Evolutionary conservation across 306 rosid species (phyloP).

Genomic region (Argentina anserina): DNA sequence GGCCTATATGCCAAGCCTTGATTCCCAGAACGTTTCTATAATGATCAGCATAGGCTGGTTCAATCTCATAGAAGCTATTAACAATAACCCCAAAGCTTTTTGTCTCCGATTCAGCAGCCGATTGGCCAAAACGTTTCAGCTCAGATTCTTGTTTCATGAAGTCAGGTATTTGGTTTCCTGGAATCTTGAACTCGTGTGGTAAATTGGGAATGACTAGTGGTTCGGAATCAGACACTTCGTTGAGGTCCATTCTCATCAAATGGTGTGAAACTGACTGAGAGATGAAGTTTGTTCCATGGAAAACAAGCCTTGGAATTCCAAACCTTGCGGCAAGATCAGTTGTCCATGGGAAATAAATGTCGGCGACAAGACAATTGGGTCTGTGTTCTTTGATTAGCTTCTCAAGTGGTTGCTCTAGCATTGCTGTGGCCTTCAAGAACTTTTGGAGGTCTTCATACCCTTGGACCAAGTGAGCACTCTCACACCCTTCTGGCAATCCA

Average conservation of each 20-base stretch:
- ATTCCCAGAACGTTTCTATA: slow-evolving; percentile 20
- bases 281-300: slow-evolving; percentile 31
- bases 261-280: slow-evolving; percentile 8
- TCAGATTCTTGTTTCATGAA: slow-evolving; percentile 3
- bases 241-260: slow-evolving; percentile 1
- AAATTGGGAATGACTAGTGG: not conserved
- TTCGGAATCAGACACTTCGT: not conserved
- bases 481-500: slow-evolving; percentile 5
- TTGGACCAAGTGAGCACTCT: not conserved
- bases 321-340: slow-evolving; percentile 25
- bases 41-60: slow-evolving; percentile 27
- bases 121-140: not conserved
- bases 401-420: slow-evolving; percentile 13
- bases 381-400: slow-evolving; percentile 14
- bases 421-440: slow-evolving; percentile 5
- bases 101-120: not conserved
- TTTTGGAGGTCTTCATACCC: not conserved
- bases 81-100: slow-evolving; percentile 24
- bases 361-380: slow-evolving; percentile 34
- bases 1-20: slow-evolving; percentile 33
- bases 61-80: slow-evolving; percentile 35
- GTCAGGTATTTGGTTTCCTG: not conserved
- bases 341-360: slow-evolving; percentile 30
- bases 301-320: slow-evolving; percentile 39
- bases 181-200: slow-evolving; percentile 3